phyloP scores from a whole-genome alignment of 805 yeast genomes.

The Metschnikowia reukaufii region DNA sequence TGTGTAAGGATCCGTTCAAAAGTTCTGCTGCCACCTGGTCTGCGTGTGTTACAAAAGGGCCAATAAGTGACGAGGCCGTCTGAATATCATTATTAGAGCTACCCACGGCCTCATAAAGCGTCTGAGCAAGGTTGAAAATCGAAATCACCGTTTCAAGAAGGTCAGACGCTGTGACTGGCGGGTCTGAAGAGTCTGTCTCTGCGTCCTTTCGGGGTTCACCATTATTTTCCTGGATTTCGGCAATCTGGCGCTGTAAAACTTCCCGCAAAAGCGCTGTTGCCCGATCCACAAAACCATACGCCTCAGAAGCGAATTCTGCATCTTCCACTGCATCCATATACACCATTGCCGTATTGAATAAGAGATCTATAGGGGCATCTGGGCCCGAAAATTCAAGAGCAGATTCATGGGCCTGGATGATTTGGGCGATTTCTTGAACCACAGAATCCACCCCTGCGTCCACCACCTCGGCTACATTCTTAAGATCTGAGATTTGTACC shows the following conservation, averaged over 20 bases:
- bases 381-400: slow-evolving; percentile 28
- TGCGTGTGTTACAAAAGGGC: slow-evolving; percentile 21
- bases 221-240: slow-evolving; percentile 23
- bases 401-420: slow-evolving; percentile 41
- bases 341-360: slow-evolving; percentile 47
- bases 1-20: slow-evolving; percentile 15
- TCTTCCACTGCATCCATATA: slow-evolving; percentile 49
- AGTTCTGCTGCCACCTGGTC: slow-evolving; percentile 25
- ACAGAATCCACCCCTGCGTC: slow-evolving; percentile 32
- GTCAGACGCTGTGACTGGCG: slow-evolving; percentile 31
- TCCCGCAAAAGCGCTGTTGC: slow-evolving; percentile 22
- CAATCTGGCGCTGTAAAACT: slow-evolving; percentile 30
- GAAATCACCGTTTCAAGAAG: slow-evolving; percentile 34
- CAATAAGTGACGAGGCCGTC: slow-evolving; percentile 15
- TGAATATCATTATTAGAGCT: not conserved
- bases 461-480: slow-evolving; percentile 35
- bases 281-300: not conserved
- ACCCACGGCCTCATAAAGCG: slow-evolving; percentile 28
- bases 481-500: slow-evolving; percentile 23
- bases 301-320: slow-evolving; percentile 18
- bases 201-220: not conserved
- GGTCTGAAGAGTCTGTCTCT: slow-evolving; percentile 24
- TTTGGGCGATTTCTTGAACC: slow-evolving; percentile 35
- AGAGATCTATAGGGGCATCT: slow-evolving; percentile 34
- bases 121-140: slow-evolving; percentile 29